Percentiles rank a stretch among this genome's conserved stretches.
Evolutionary conservation across 2,329 filamentous ascomycete genomes (phyloP).

Genomic region (Dactylellina sp.): DNA sequence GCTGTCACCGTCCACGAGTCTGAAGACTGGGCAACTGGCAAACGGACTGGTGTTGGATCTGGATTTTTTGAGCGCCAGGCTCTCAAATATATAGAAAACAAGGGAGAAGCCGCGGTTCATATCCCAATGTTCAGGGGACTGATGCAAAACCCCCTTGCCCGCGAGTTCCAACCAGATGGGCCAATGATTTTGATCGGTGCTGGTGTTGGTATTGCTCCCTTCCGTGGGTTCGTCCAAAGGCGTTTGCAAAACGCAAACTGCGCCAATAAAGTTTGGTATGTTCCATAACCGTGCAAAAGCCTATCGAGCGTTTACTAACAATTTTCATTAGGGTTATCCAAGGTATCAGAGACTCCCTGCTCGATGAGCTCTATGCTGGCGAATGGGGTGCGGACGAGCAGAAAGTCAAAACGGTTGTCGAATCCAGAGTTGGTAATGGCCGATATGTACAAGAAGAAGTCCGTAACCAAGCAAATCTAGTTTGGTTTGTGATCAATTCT

Average conservation of each 20-base stretch:
- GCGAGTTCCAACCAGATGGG: conserved; percentile 90
- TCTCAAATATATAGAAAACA: conserved; percentile 14
- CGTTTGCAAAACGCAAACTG: conserved; percentile 93
- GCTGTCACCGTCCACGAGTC: conserved; percentile 96
- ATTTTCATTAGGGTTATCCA: conserved; percentile 75
- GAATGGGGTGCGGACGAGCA: conserved; percentile 95
- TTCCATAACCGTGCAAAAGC: conserved; percentile 7
- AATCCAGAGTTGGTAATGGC: conserved; percentile 80
- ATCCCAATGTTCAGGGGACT: conserved; percentile 98
- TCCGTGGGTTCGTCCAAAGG: conserved; percentile 96
- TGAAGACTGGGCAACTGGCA: conserved; percentile 78
- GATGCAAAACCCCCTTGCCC: conserved; percentile 95
- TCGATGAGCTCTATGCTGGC: conserved; percentile 95
- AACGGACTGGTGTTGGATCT: conserved; percentile 85
- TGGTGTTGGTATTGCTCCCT: conserved; percentile 95
- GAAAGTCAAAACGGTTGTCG: conserved; percentile 83
- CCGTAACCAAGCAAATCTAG: conserved; percentile 87
- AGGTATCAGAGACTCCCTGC: conserved; percentile 89
- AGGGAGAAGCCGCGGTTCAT: conserved; percentile 70
- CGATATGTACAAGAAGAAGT: conserved; percentile 98
- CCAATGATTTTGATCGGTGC: conserved; percentile 98
- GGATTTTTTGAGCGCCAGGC: conserved; percentile 93
- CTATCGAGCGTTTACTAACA: conserved; percentile 16
- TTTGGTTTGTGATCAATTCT: conserved; percentile 97
- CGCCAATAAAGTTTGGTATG: conserved; percentile 90